Base-by-base conservation (phyloP, 2,329 filamentous ascomycete species). In the Cephalotrichum gorgonifer region DNA sequence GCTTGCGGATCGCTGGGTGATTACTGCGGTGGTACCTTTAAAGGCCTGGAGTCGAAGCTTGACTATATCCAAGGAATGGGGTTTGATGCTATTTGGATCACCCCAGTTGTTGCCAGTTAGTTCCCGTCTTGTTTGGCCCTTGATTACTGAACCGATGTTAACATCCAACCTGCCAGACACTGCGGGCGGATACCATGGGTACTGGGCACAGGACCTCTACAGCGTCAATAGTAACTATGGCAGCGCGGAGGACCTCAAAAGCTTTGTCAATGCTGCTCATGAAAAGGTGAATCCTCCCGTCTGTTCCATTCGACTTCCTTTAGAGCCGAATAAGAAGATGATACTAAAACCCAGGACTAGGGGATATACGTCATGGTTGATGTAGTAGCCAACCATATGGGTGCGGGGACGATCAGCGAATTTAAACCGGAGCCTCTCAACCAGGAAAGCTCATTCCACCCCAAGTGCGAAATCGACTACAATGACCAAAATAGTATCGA, bases 1-100 rank as follows among this genome's bases (percentile, higher is more conserved):
- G 51, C 63, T 1, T 76, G 74, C 55, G 55, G 63, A 7, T 55
- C 64, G 31, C 61, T 71, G n/a, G 56, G 62, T 26, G 58, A 60
- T 25, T 83, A 81, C 61, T 84, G 81, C 54, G 78, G 78, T 38
- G 81, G 81, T 15, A 78, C 75, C 1, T 85, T 75, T 57, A 62
- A 67, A 47, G 81, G 81, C 6, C 68, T 84, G 27, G 69, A 74
- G 54, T 70, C 75, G 52, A 71, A 77, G 53, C 70, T 83, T 38
- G 79, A 82, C 60, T 83, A 83, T 58, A 82, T 83, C 58, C 69
- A 78, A 56, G 71, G 71, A 44, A 76, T 81, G 72, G 77, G 76
- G 23, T 80, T 79, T 53, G 73, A 74, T 49, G 76, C 76, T 38
- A 64, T 79, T 45, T 75, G 75, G 73, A 78, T 81, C 52, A 78